Percentiles rank a stretch among this genome's conserved stretches.
phyloP scores from a whole-genome alignment of 768 basidiomycete species.

The Cystofilobasidium capitatum region DNA sequence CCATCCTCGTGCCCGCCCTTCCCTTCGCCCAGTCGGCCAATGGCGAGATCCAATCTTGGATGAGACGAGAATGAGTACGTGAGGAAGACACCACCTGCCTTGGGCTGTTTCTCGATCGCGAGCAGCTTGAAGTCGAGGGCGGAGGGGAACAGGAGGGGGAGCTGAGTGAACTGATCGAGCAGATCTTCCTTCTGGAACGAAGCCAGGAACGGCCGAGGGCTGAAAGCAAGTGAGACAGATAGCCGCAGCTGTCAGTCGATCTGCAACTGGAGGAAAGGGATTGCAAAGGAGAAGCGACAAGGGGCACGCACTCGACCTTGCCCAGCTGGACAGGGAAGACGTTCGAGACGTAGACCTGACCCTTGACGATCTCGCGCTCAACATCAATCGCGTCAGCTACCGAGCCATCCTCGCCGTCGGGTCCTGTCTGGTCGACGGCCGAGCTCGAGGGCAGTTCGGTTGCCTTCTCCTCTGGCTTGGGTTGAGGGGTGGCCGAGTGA shows the following conservation, averaged over 20 bases:
- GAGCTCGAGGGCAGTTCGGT: not conserved
- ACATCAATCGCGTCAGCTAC: not conserved
- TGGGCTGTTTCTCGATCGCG: constrained; percentile 19
- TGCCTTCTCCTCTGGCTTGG: not conserved
- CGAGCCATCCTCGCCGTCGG: not conserved
- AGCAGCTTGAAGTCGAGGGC: constrained; percentile 16
- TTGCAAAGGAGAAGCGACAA: not conserved
- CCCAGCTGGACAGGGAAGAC: constrained; percentile 25
- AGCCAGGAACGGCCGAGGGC: constrained; percentile 19
- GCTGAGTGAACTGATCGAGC: constrained; percentile 21
- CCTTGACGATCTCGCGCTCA: constrained; percentile 1
- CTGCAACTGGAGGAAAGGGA: not conserved
- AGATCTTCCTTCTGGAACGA: constrained; percentile 13
- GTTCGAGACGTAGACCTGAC: constrained; percentile 16
- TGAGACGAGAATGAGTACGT: constrained; percentile 11
- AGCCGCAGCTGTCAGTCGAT: not conserved
- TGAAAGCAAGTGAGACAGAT: not conserved
- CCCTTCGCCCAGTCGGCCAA: not conserved
- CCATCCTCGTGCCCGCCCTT: not conserved
- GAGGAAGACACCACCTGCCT: constrained; percentile 26
- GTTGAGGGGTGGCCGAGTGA: not conserved
- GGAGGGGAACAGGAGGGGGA: not conserved
- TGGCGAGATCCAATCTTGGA: not conserved
- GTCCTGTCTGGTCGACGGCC: not conserved
- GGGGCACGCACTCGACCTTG: constrained; percentile 18